Conservation (phyloP, 768 basidiomycete species). For the Chalciporus sphaerocephalus region DNA sequence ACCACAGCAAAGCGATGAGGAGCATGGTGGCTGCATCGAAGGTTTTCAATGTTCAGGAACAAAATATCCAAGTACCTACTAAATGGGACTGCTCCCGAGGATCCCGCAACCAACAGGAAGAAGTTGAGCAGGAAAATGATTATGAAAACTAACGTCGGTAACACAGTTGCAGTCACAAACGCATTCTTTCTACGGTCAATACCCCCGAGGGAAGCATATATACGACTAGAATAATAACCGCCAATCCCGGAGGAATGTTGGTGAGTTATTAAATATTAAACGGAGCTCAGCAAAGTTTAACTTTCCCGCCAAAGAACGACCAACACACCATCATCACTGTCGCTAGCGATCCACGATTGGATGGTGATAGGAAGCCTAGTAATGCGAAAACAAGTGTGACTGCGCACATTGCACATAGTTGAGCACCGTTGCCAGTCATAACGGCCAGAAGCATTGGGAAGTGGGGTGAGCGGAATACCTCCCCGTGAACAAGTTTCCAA, state of each 20-base stretch:
- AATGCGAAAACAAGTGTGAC: conserved; percentile 92
- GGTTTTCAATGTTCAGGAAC: not conserved
- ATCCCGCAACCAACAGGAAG: conserved; percentile 77
- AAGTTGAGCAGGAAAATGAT: conserved; percentile 89
- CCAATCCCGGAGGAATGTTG: conserved; percentile 51
- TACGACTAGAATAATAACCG: conserved; percentile 82
- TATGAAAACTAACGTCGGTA: conserved; percentile 89
- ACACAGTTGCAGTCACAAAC: conserved; percentile 80
- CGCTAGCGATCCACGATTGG: conserved; percentile 89
- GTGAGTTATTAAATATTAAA: not conserved
- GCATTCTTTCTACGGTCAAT: conserved; percentile 73
- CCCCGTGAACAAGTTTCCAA: conserved; percentile 96
- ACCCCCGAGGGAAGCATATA: conserved; percentile 73
- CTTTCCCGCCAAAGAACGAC: conserved; percentile 86
- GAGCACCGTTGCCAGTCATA: conserved; percentile 73
- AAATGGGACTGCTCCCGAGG: conserved; percentile 95
- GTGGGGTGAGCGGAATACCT: conserved; percentile 85
- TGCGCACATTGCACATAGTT: conserved; percentile 70
- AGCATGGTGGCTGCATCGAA: conserved; percentile 66
- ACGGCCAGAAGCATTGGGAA: conserved; percentile 76
- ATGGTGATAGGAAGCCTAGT: conserved; percentile 90
- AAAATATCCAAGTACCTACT: conserved; percentile 41
- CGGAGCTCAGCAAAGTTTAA: not conserved
- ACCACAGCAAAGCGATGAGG: conserved; percentile 83
- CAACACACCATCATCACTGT: conserved; percentile 69